Conservation (phyloP, 805 yeast species). For the Cyberlindnera petersonii region DNA sequence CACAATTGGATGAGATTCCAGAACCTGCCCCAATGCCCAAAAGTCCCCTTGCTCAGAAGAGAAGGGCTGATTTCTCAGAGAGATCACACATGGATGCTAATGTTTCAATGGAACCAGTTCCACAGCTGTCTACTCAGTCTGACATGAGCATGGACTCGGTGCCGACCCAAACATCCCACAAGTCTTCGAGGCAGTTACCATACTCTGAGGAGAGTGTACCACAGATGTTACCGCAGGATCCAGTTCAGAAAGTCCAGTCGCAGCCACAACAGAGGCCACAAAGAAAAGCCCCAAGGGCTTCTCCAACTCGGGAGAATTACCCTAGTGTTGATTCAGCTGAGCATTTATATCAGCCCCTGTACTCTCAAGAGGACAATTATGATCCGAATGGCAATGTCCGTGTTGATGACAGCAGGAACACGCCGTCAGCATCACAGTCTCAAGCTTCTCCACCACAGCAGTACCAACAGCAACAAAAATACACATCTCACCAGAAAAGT, state of each 20-base stretch:
- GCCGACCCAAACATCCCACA: conserved; percentile 2
- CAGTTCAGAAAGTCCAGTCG: too few relatives aligned
- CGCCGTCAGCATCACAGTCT: too few relatives aligned
- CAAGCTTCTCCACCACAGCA: too few relatives aligned
- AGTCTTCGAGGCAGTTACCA: conserved; percentile 7
- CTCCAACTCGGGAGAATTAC: conserved; percentile 7
- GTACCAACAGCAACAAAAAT: conserved; percentile 2
- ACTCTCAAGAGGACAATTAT: background rate
- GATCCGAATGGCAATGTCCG: background rate
- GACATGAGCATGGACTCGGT: conserved; percentile 6
- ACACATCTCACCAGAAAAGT: background rate
- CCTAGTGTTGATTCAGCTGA: too few relatives aligned
- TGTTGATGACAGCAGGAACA: background rate
- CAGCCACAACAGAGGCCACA: conserved; percentile 7
- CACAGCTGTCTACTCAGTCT: background rate
- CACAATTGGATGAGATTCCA: conserved; percentile 11
- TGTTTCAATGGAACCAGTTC: conserved; percentile 10
- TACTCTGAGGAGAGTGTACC: background rate
- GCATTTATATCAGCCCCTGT: too few relatives aligned
- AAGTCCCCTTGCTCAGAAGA: conserved; percentile 14
- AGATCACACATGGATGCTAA: too few relatives aligned
- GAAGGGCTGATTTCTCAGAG: background rate
- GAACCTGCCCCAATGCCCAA: conserved; percentile 23
- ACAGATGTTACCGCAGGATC: conserved; percentile 5
- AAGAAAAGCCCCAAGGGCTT: conserved; percentile 14